A percentile compares a stretch with the other conserved stretches of the same genome.
phyloP scores from a whole-genome alignment of 1,284 basidiomycete genomes.

The Anthracocystis panici-leucophaei region DNA sequence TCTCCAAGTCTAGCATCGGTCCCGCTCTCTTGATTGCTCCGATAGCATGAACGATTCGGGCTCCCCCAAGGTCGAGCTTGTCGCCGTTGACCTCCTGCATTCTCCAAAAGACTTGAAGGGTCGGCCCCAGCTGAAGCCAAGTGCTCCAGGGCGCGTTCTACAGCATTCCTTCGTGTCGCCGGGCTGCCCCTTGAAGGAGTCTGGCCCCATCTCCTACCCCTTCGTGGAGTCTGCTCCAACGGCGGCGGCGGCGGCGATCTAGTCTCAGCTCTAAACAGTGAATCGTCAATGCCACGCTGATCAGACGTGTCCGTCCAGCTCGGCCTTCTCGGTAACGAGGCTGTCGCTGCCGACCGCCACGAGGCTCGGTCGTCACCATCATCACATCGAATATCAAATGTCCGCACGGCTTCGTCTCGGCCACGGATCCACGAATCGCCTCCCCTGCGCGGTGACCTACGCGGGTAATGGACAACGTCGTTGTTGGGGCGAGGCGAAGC shows the following conservation, averaged over 20 bases:
- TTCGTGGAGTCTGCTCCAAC: not conserved
- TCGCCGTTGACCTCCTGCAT: not conserved
- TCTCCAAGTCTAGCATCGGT: not conserved
- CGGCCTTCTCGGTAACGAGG: conserved; percentile 14
- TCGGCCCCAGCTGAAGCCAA: conserved; percentile 22
- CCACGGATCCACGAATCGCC: conserved; percentile 23
- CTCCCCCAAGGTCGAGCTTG: conserved; percentile 1
- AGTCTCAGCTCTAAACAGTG: conserved; percentile 23
- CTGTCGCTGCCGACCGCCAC: not conserved
- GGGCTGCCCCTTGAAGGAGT: conserved; percentile 13
- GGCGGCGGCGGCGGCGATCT: conserved; percentile 12
- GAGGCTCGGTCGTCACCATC: not conserved
- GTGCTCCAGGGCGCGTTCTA: conserved; percentile 30
- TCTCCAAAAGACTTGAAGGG: not conserved
- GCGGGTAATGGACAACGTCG: not conserved
- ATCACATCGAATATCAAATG: not conserved
- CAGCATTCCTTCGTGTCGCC: conserved; percentile 16
- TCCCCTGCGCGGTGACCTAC: conserved; percentile 7
- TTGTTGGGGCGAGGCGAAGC: conserved; percentile 14
- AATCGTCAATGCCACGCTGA: not conserved
- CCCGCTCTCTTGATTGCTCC: not conserved
- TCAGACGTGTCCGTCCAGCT: conserved; percentile 14
- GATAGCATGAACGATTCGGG: conserved; percentile 14
- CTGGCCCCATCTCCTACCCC: conserved; percentile 4
- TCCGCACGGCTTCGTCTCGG: not conserved